Base-by-base conservation (phyloP, 805 yeast species). In the Ogataea zsoltii region DNA sequence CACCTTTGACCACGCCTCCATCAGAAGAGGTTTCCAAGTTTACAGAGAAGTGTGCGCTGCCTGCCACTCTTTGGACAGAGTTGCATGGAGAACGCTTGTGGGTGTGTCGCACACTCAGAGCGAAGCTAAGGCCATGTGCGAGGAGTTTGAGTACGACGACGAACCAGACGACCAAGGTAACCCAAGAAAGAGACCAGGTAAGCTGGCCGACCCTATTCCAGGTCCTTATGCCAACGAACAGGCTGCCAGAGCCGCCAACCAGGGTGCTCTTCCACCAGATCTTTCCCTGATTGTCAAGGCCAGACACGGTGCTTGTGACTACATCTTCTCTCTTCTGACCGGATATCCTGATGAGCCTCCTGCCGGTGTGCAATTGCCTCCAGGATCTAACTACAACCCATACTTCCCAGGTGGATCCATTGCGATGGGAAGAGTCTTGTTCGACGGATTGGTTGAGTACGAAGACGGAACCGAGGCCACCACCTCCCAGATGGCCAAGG, bases 331-430 rank as follows among this genome's bases (percentile, higher is more conserved):
- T 25, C 75, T 94, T 65, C 84, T 94, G 71, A 94, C 98, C 52
- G 99, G 99, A 67, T 94, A 94, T 78, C 98, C 98, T 63, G 99
- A 94, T 38, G 98, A 94, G 53, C 87, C 96, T 51, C 99, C 99
- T 58, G 98, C 97, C 26, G 99, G 99, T 77, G 97, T 88, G 50
- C 78, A 70, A 42, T 77, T 94, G 61, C 95, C 98, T 48, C 86
- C 88, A 52, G 99, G 99, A 55, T 71, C 96, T 52, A 94, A 94
- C 84, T 94, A 94, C 76, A 94, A 94, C 81, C 99, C 99, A 65
- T 94, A 94, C 80, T 94, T 94, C 96, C 98, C 99, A 69, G 98
- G 98, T 75, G 98, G 99, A 57, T 80, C 97, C 34, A 92, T 94
- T 76, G 99, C 97, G 60, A 94, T 94, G 99, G 98, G 88, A 67